Percentiles rank a stretch among this genome's conserved stretches.
Evolutionary conservation across 2,329 filamentous ascomycete genomes (phyloP).

Genomic region (Exophiala sp.): DNA sequence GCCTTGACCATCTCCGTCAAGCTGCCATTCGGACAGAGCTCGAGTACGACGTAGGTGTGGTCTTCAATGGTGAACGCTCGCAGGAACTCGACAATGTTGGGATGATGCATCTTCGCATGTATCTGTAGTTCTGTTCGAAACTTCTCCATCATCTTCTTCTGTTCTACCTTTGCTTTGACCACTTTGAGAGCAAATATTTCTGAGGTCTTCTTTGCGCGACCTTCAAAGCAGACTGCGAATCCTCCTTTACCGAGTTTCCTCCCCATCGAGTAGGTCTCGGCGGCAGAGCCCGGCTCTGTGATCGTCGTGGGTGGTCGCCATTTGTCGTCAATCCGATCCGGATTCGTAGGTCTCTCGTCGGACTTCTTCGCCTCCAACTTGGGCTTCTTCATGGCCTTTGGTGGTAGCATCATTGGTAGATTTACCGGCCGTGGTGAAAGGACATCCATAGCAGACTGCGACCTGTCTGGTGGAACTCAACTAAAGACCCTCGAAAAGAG

Average conservation of each 20-base stretch:
- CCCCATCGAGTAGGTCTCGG: constrained; percentile 46
- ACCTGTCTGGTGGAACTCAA: neutral
- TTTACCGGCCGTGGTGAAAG: constrained; percentile 49
- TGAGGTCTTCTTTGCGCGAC: constrained; percentile 41
- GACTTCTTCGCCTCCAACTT: constrained; percentile 31
- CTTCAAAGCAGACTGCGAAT: constrained; percentile 51
- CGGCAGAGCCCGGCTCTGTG: constrained; percentile 42
- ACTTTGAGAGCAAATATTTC: constrained; percentile 50
- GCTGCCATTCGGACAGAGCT: constrained; percentile 91
- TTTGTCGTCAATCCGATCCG: constrained; percentile 37
- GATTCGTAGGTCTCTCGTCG: constrained; percentile 36
- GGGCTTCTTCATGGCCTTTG: constrained; percentile 34
- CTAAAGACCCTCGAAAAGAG: constrained; percentile 1
- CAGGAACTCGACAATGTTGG: constrained; percentile 93
- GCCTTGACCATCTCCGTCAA: constrained; percentile 97
- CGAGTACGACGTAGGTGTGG: constrained; percentile 89
- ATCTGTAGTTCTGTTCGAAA: constrained; percentile 87
- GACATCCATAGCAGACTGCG: constrained; percentile 40
- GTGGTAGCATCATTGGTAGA: constrained; percentile 42
- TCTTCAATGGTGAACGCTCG: constrained; percentile 86
- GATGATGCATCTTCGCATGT: constrained; percentile 94
- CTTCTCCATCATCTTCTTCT: constrained; percentile 54
- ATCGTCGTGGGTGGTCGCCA: constrained; percentile 45
- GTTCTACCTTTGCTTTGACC: constrained; percentile 48
- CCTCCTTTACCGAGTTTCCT: constrained; percentile 49